Evolutionary conservation across 306 rosid genomes (phyloP).

Genomic region (Citrullus mucosospermus): DNA sequence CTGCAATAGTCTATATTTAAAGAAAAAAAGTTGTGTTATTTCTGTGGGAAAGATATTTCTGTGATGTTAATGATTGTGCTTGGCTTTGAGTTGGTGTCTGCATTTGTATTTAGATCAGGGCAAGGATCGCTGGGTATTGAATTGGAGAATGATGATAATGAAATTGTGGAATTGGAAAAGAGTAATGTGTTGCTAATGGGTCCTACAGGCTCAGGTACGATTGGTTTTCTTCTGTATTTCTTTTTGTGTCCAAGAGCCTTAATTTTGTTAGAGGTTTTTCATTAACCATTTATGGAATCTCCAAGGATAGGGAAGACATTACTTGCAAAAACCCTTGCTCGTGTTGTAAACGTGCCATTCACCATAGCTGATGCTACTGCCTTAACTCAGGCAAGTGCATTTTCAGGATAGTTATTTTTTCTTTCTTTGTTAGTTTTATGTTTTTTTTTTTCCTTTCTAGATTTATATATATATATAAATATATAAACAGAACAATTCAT

Average conservation of each 20-base stretch:
- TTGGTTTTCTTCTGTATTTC: background rate
- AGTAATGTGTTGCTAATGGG: slow-evolving; percentile 56
- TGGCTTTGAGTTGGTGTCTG: slow-evolving; percentile 5
- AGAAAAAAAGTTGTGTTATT: background rate
- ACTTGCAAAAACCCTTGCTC: slow-evolving; percentile 74
- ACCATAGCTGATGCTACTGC: slow-evolving; percentile 66
- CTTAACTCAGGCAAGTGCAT: slow-evolving; percentile 49
- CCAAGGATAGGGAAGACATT: slow-evolving; percentile 52
- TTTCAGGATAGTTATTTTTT: background rate
- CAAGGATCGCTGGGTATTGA: slow-evolving; percentile 2
- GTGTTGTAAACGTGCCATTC: slow-evolving; percentile 58
- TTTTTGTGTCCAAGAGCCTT: background rate
- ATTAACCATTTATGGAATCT: background rate
- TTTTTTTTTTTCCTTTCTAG: background rate
- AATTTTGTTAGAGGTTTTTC: background rate
- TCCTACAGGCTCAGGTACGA: slow-evolving; percentile 63
- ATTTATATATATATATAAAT: background rate
- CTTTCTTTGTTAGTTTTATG: background rate
- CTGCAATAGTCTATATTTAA: background rate
- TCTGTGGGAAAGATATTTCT: background rate
- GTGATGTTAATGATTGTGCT: background rate
- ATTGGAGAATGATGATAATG: slow-evolving; percentile 22
- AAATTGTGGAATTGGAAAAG: slow-evolving; percentile 46
- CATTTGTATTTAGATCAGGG: slow-evolving; percentile 11
- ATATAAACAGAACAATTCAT: background rate